phyloP scores from a whole-genome alignment of 495 filamentous ascomycete genomes.

The Hyphodiscus hymeniophilus region DNA sequence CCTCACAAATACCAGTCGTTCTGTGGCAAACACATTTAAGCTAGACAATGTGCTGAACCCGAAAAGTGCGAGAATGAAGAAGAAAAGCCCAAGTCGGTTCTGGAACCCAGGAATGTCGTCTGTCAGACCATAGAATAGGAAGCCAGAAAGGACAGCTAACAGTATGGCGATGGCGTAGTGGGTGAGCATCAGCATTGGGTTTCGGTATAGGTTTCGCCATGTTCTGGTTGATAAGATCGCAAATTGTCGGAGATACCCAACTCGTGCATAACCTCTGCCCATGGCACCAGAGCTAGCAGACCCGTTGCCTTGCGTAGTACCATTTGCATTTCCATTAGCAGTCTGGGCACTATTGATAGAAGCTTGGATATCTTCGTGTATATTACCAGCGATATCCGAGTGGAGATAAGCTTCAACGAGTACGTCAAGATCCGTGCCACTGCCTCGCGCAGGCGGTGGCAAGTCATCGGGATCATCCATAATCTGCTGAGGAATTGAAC shows the following conservation, averaged over 20 bases:
- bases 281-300: conserved; percentile 40
- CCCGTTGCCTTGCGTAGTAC: conserved; percentile 39
- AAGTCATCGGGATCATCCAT: conserved; percentile 64
- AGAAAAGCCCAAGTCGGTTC: conserved; percentile 95
- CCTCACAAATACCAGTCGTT: conserved; percentile 85
- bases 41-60: conserved; percentile 94
- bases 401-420: conserved; percentile 65
- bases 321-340: conserved; percentile 65
- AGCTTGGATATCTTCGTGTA: conserved; percentile 73
- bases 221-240: conserved; percentile 81
- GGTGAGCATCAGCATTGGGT: conserved; percentile 97
- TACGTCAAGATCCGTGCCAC: conserved; percentile 72
- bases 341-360: conserved; percentile 49
- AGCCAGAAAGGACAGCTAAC: conserved; percentile 87
- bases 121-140: conserved; percentile 91
- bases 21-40: conserved; percentile 87
- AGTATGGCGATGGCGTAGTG: conserved; percentile 99
- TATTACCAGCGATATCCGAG: conserved; percentile 69
- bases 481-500: conserved; percentile 50
- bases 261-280: conserved; percentile 70
- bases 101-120: conserved; percentile 97
- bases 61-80: conserved; percentile 93
- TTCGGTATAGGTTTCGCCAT: conserved; percentile 95
- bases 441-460: conserved; percentile 54
- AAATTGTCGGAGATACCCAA: conserved; percentile 76